phyloP scores from a whole-genome alignment of 345 rosid genomes.

The Eucalyptus coolabah region DNA sequence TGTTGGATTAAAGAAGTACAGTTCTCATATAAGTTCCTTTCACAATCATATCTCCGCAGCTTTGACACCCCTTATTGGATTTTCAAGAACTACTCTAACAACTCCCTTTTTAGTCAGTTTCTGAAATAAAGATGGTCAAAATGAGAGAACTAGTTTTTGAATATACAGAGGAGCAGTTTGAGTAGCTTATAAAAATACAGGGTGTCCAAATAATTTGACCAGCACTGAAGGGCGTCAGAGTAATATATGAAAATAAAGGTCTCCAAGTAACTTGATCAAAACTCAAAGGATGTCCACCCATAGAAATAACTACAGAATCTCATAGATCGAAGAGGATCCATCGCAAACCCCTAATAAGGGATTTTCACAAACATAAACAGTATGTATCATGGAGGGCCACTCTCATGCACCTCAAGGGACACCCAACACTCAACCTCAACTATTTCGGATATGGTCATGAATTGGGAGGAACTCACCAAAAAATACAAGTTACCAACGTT shows the following conservation, averaged over 20 bases:
- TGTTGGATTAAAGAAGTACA: neutral
- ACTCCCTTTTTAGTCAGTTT: neutral
- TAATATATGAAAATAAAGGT: neutral
- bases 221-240: neutral
- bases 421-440: neutral
- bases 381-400: neutral
- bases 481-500: neutral
- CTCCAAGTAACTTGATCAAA: neutral
- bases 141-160: neutral
- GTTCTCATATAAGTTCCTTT: neutral
- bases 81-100: neutral
- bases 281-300: neutral
- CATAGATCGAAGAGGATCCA: rapidly evolving
- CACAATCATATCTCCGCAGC: neutral
- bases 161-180: neutral
- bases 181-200: neutral
- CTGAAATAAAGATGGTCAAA: neutral
- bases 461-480: neutral
- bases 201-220: neutral
- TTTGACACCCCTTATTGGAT: neutral
- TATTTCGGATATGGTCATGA: neutral
- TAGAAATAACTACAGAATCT: neutral
- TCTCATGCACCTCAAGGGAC: neutral
- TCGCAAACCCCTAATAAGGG: neutral
- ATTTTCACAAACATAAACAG: neutral